phyloP scores from a whole-genome alignment of 495 filamentous ascomycete genomes.

The Podospora tetraspora region DNA sequence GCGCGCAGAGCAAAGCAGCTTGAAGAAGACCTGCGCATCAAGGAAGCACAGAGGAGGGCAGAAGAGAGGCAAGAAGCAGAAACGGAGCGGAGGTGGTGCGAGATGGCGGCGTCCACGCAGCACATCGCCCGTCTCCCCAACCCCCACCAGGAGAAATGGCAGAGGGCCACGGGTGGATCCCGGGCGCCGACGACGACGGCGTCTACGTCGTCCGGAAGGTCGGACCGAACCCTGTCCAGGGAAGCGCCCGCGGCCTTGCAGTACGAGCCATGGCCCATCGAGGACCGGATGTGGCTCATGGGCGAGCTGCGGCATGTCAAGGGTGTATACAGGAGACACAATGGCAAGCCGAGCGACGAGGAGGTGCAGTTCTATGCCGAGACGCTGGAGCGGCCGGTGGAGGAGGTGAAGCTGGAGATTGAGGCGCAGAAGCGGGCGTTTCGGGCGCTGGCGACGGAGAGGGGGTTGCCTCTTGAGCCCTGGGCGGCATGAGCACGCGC shows the following conservation, averaged over 20 bases:
- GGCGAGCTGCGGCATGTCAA: background rate
- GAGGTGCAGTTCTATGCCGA: background rate
- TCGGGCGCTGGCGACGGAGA: background rate
- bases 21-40: background rate
- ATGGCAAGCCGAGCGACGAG: background rate
- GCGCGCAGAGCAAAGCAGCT: background rate
- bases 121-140: background rate
- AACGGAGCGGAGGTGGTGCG: background rate
- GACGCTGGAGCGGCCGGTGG: background rate
- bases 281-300: constrained; percentile 7
- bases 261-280: background rate
- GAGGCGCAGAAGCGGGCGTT: background rate
- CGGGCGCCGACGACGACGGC: background rate
- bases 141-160: background rate
- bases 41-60: background rate
- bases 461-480: background rate
- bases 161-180: background rate
- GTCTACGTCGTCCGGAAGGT: background rate
- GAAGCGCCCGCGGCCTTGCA: background rate
- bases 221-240: background rate
- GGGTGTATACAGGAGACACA: background rate
- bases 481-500: background rate
- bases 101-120: background rate
- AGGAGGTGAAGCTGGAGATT: constrained; percentile 6
- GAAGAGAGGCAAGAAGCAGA: background rate